Evolutionary conservation across 306 rosid species (phyloP), one percentile per base, ranked within the genome.

Genomic region (Pterocarpus macrocarpus): DNA sequence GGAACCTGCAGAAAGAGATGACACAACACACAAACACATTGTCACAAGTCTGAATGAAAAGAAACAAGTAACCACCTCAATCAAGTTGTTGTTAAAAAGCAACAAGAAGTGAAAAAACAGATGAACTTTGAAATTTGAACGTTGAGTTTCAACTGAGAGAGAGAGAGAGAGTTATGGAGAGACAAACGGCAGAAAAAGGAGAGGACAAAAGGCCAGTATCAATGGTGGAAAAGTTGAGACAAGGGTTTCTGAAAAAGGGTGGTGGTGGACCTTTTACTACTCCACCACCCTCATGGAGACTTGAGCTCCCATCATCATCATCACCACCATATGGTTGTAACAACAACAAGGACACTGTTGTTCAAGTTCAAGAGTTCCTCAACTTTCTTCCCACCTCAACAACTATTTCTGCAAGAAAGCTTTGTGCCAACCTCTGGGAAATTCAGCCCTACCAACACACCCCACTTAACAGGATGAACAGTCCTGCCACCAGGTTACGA

Each of bases 251-350:
- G 80, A 86, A 81, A 89, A 87, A 83, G 66, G 92, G 5, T 14
- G 16, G 7, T 50, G 16, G 57, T 50, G 89, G 86, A 12, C 77
- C 84, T 50, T 50, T 22, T 14, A 50, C 61, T 80, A 93, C 97
- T 65, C 97, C 97, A 69, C 88, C 94, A 56, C 97, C 92, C 7
- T 78, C 89, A 75, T 93, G 97, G 97, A 89, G 92, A 86, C 93
- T 93, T 52, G 87, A 87, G 49, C 82, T 84, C 50, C 69, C 80
- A 22, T 73, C 83, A 55, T 16, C 58, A 52, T n/a, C n/a, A 13
- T 84, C 78, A n/a, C 14, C 78, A 78, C 4, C 61, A 16, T 30
- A 64, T 58, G 64, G 69, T 15, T 41, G 45, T 41, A 5, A 50
- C 57, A 50, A 47, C 4, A 2, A 14, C n/a, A 50, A 12, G 12